Percentiles rank a stretch among this genome's conserved stretches.
Evolutionary conservation across 2,329 filamentous ascomycete genomes (phyloP).

Genomic region (Botryotinia globosa): DNA sequence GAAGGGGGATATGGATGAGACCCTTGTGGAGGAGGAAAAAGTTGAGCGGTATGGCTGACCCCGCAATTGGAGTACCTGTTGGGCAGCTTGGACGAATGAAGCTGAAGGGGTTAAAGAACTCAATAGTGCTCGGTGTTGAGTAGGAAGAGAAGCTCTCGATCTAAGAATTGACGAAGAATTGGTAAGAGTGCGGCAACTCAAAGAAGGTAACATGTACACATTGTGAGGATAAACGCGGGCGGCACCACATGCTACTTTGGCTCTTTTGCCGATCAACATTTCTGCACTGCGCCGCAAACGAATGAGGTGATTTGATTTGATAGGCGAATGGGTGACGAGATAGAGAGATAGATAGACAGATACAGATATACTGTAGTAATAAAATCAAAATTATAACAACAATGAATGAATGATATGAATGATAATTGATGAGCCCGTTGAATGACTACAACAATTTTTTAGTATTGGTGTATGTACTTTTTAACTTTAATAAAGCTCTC

Average conservation of each 20-base stretch:
- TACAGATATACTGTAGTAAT: background rate
- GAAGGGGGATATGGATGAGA: background rate
- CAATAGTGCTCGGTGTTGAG: conserved; percentile 16
- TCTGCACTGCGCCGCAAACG: background rate
- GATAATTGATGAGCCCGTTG: background rate
- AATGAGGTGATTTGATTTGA: background rate
- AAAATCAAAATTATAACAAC: background rate
- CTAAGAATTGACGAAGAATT: background rate
- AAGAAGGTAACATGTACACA: conserved; percentile 9
- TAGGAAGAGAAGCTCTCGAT: conserved; percentile 21
- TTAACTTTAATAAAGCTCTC: background rate
- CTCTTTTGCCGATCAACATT: conserved; percentile 19
- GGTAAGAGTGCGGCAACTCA: conserved; percentile 11
- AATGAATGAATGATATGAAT: background rate
- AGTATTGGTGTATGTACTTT: background rate
- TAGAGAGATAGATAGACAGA: background rate
- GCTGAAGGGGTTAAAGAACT: conserved; percentile 20
- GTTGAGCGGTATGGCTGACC: conserved; percentile 27
- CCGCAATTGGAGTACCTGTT: conserved; percentile 29
- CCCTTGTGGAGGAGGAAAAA: conserved; percentile 27
- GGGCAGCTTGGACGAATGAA: conserved; percentile 21
- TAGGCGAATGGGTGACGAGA: background rate
- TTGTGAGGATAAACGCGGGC: background rate
- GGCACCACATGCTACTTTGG: background rate
- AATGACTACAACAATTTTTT: conserved; percentile 15